A percentile compares a stretch with the other conserved stretches of the same genome.
phyloP scores from a whole-genome alignment of 257 asterid genomes.

The Ajuga chamaepitys region DNA sequence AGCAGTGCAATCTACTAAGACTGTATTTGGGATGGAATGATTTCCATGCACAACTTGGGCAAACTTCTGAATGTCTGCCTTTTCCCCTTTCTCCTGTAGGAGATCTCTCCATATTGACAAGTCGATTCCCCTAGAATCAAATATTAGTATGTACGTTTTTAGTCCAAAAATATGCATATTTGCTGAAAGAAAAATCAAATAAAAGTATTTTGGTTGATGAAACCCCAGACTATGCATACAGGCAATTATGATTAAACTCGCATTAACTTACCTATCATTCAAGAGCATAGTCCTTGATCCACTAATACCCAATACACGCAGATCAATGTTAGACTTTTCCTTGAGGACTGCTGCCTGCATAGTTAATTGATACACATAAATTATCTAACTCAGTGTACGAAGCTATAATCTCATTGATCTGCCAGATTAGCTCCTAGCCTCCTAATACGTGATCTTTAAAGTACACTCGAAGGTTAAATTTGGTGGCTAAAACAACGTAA shows the following conservation, averaged over 20 bases:
- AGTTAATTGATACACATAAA: constrained; percentile 11
- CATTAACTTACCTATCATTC: constrained; percentile 63
- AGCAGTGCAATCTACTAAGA: constrained; percentile 91
- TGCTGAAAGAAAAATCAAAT: no score
- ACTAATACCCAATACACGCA: constrained; percentile 90
- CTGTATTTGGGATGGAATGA: constrained; percentile 90
- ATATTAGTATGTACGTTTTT: neutral
- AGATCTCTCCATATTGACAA: constrained; percentile 84
- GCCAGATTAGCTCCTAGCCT: neutral
- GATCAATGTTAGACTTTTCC: constrained; percentile 92
- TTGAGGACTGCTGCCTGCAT: constrained; percentile 84
- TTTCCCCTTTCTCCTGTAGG: constrained; percentile 53
- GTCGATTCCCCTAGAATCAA: constrained; percentile 72
- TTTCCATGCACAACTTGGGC: constrained; percentile 86
- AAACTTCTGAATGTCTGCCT: constrained; percentile 77
- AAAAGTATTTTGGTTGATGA: no score
- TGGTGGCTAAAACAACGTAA: neutral
- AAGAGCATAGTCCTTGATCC: constrained; percentile 78
- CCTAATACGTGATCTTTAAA: neutral
- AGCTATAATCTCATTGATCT: neutral
- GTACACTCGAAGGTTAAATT: neutral
- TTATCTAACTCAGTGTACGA: neutral
- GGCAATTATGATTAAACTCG: no score
- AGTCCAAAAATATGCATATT: neutral
- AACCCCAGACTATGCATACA: no score